phyloP scores from a whole-genome alignment of 176 grass and related monocot genomes.

The Oryza australiensis region DNA sequence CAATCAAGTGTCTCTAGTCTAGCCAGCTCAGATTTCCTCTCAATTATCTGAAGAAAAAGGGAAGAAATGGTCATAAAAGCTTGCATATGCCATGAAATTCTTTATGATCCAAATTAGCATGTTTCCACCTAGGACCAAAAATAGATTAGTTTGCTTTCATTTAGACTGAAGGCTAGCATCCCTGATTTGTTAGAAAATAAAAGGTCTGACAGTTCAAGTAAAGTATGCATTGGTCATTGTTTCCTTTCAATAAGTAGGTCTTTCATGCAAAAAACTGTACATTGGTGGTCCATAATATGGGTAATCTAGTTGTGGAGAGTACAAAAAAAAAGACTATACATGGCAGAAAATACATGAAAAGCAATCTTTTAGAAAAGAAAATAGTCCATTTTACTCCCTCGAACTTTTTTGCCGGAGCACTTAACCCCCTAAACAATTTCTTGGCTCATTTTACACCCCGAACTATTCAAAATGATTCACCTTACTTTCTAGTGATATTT shows the following conservation, averaged over 20 bases:
- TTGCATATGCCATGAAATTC: background rate
- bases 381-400: too few relatives aligned
- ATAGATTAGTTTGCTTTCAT: background rate
- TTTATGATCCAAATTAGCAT: background rate
- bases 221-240: background rate
- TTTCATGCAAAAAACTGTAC: background rate
- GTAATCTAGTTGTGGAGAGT: background rate
- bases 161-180: background rate
- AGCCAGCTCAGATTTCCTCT: constrained; percentile 82
- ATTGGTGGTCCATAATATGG: background rate
- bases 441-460: too few relatives aligned
- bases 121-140: background rate
- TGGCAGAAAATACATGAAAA: background rate
- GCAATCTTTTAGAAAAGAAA: background rate
- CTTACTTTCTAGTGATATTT: too few relatives aligned
- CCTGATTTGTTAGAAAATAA: background rate
- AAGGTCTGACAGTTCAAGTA: background rate
- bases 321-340: background rate
- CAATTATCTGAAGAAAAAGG: constrained; percentile 55
- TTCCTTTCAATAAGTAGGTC: background rate
- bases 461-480: too few relatives aligned
- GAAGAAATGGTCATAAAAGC: background rate
- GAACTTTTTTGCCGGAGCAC: too few relatives aligned
- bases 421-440: too few relatives aligned
- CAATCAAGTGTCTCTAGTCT: constrained; percentile 83